phyloP scores from a whole-genome alignment of 164 flowering plant genomes.

The Umbilicus rupestris region DNA sequence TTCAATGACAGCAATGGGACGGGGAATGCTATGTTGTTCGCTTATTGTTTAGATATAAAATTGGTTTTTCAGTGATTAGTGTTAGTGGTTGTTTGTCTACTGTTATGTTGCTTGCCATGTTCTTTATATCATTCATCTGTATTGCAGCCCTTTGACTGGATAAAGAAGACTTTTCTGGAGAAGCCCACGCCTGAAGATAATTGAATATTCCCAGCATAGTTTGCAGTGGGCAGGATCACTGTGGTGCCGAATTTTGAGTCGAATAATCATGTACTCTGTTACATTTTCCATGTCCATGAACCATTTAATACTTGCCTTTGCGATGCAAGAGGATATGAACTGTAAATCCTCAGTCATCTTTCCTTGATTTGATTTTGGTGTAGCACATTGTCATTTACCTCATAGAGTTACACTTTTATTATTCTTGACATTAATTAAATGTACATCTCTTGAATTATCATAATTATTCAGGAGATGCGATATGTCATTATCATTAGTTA shows the following conservation, averaged over 20 bases:
- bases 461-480: no score
- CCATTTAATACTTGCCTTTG: background rate
- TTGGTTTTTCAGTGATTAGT: background rate
- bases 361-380: background rate
- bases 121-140: background rate
- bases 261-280: background rate
- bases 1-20: background rate
- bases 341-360: background rate
- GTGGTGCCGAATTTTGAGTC: background rate
- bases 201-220: conserved; percentile 9
- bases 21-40: background rate
- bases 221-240: background rate
- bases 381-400: no score
- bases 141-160: conserved; percentile 52
- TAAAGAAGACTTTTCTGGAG: conserved; percentile 66
- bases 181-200: conserved; percentile 31
- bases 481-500: no score
- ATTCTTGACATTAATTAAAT: no score
- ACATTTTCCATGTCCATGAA: background rate
- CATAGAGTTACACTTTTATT: no score
- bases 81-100: background rate
- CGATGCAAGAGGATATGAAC: background rate
- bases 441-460: no score
- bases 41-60: background rate
- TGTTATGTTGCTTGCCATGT: background rate